These are phyloP conservation scores for Saccharomycopsis oosterbeekiorum DNA, from an alignment of 805 yeast genomes.

Conservation along the genomic window DNA sequence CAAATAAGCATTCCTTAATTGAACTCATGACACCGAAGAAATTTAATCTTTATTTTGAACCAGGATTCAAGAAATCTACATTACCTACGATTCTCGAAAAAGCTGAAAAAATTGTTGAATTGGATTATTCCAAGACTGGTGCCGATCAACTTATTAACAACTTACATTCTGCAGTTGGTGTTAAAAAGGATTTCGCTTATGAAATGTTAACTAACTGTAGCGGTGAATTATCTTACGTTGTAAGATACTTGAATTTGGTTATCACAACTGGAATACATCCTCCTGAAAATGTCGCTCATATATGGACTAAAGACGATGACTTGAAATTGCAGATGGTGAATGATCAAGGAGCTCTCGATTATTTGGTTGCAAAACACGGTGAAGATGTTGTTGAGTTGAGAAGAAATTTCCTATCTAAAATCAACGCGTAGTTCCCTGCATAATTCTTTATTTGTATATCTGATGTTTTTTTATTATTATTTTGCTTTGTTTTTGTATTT, in stretches of 20 bases:
- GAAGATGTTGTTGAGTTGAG: slow-evolving; percentile 33
- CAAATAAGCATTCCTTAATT: slow-evolving; percentile 3
- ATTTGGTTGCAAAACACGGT: slow-evolving; percentile 31
- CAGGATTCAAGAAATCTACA: slow-evolving; percentile 25
- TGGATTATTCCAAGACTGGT: slow-evolving; percentile 33
- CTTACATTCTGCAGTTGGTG: slow-evolving; percentile 33
- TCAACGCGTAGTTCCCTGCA: background rate
- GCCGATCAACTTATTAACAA: slow-evolving; percentile 35
- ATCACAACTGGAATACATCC: slow-evolving; percentile 34
- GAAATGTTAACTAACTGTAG: slow-evolving; percentile 33
- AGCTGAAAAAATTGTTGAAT: slow-evolving; percentile 30
- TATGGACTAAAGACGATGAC: slow-evolving; percentile 38
- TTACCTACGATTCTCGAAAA: slow-evolving; percentile 27
- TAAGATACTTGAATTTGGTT: slow-evolving; percentile 32
- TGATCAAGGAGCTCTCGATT: slow-evolving; percentile 27
- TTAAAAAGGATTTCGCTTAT: slow-evolving; percentile 33
- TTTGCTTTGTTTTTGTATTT: background rate
- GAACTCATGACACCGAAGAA: slow-evolving; percentile 22
- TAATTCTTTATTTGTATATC: background rate
- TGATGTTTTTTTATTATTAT: background rate
- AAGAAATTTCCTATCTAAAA: slow-evolving; percentile 24
- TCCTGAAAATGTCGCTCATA: slow-evolving; percentile 34
- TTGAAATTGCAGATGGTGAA: slow-evolving; percentile 25
- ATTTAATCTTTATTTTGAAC: slow-evolving; percentile 24
- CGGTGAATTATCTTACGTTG: slow-evolving; percentile 35